These are phyloP conservation scores for Scedosporium apiospermum DNA, from an alignment of 2,329 filamentous ascomycete genomes.

Conservation along the genomic window DNA sequence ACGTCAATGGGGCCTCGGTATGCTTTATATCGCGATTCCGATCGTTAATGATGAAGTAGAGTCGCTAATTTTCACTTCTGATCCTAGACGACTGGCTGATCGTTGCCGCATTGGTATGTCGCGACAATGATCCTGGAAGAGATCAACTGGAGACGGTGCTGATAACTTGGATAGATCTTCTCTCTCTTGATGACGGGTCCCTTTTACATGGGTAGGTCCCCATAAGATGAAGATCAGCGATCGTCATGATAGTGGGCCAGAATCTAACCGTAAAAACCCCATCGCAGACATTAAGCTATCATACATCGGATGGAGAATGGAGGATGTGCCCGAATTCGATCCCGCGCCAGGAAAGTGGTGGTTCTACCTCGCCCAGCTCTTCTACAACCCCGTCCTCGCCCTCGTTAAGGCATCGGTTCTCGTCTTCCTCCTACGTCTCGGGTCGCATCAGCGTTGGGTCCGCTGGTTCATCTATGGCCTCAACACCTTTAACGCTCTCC, in stretches of 20 bases:
- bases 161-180: not conserved
- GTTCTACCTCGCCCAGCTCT: slow-evolving; percentile 6
- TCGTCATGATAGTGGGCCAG: too few species aligned
- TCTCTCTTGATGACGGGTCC: not conserved
- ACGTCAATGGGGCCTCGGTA: slow-evolving; percentile 7
- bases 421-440: slow-evolving; percentile 22
- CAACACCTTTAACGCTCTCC: slow-evolving; percentile 6
- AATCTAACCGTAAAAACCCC: not conserved
- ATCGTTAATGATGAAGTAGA: not conserved
- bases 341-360: not conserved
- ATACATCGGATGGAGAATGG: not conserved
- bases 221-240: not conserved
- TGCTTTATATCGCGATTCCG: not conserved
- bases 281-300: slow-evolving; percentile 1
- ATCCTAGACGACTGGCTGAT: slow-evolving; percentile 5
- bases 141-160: slow-evolving; percentile 22
- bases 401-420: slow-evolving; percentile 7
- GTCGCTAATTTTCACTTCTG: slow-evolving; percentile 9
- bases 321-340: slow-evolving; percentile 3
- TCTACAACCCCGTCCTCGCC: slow-evolving; percentile 7
- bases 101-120: slow-evolving; percentile 1
- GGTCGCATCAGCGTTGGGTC: slow-evolving; percentile 23
- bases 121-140: slow-evolving; percentile 32
- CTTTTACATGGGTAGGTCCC: slow-evolving; percentile 1
- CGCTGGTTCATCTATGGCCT: slow-evolving; percentile 16